A percentile compares a stretch with the other conserved stretches of the same genome.
phyloP scores from a whole-genome alignment of 768 basidiomycete genomes.

The Lentinula raphanica region DNA sequence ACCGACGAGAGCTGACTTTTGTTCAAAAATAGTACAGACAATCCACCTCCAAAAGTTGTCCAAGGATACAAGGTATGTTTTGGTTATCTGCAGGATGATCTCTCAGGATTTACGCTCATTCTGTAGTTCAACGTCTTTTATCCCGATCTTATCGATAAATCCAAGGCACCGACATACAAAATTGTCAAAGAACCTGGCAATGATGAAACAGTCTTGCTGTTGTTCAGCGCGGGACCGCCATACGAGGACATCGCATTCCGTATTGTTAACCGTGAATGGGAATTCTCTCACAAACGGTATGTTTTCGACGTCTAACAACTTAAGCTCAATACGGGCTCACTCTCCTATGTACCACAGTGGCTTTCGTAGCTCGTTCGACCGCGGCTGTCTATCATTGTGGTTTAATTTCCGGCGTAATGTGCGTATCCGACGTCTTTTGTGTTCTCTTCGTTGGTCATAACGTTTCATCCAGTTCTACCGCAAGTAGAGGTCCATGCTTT shows the following conservation, averaged over 20 bases:
- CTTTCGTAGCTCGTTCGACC: conserved; percentile 94
- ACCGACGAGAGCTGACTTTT: not conserved
- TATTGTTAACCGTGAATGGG: conserved; percentile 98
- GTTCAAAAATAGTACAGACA: conserved; percentile 91
- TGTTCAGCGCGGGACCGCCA: conserved; percentile 95
- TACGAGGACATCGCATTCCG: conserved; percentile 99
- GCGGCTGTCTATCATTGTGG: conserved; percentile 93
- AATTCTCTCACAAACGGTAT: conserved; percentile 94
- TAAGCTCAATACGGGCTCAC: too few relatives aligned
- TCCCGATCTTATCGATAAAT: conserved; percentile 97
- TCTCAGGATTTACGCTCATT: conserved; percentile 6
- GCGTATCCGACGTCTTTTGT: conserved; percentile 28
- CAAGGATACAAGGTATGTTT: conserved; percentile 87
- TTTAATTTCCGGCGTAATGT: conserved; percentile 95
- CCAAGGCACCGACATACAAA: conserved; percentile 94
- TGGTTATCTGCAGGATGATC: not conserved
- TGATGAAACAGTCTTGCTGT: conserved; percentile 88
- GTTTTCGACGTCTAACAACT: conserved; percentile 7
- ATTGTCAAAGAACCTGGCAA: conserved; percentile 92
- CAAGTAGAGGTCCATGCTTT: conserved; percentile 39
- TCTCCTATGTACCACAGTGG: conserved; percentile 57
- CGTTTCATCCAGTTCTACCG: conserved; percentile 62
- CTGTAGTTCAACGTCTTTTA: conserved; percentile 93
- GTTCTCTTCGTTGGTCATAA: conserved; percentile 13
- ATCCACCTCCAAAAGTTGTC: conserved; percentile 98